phyloP scores from a whole-genome alignment of 2,329 filamentous ascomycete species.

The Hymenoscyphus infarciens region DNA sequence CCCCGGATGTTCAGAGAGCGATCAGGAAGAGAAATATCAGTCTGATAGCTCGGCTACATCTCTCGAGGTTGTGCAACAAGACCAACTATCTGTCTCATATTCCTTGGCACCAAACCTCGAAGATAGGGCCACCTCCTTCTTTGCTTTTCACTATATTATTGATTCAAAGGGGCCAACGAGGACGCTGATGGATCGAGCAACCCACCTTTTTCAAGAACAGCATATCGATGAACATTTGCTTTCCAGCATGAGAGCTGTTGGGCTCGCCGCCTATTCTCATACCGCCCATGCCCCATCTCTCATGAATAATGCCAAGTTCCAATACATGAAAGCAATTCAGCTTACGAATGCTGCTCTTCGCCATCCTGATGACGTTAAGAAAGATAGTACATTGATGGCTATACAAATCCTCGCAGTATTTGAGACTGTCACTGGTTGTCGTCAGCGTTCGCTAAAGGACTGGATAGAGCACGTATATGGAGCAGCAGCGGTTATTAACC shows the following conservation, averaged over 20 bases:
- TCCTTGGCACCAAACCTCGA: slow-evolving; percentile 33
- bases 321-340: slow-evolving; percentile 50
- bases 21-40: background rate
- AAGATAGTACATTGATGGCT: slow-evolving; percentile 53
- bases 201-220: slow-evolving; percentile 44
- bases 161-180: slow-evolving; percentile 39
- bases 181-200: slow-evolving; percentile 52
- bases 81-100: slow-evolving; percentile 34
- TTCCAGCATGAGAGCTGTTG: slow-evolving; percentile 50
- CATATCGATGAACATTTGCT: slow-evolving; percentile 45
- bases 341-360: slow-evolving; percentile 49
- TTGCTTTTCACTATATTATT: slow-evolving; percentile 33
- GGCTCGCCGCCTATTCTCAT: slow-evolving; percentile 49
- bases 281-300: slow-evolving; percentile 35
- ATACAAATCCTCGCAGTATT: slow-evolving; percentile 53
- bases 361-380: slow-evolving; percentile 43
- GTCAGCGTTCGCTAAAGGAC: slow-evolving; percentile 44
- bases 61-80: slow-evolving; percentile 30
- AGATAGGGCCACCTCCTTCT: slow-evolving; percentile 29
- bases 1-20: background rate
- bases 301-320: slow-evolving; percentile 46
- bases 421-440: slow-evolving; percentile 49
- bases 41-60: background rate
- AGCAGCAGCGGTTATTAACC: slow-evolving; percentile 47
- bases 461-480: slow-evolving; percentile 54